Conservation (phyloP, 495 filamentous ascomycete species). For the Annulohypoxylon nitens region DNA sequence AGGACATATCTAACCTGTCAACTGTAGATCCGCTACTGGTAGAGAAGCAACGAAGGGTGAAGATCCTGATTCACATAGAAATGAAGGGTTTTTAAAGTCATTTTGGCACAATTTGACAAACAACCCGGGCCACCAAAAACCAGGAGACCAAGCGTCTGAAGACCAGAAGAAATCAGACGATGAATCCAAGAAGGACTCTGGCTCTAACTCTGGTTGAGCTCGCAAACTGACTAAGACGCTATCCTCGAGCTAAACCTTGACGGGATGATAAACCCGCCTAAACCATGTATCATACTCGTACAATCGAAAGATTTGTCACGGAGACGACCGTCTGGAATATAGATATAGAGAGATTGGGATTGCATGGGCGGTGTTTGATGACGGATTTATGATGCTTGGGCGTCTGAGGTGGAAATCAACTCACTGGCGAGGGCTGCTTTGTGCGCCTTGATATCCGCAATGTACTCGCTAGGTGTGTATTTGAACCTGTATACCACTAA, state of each 20-base stretch:
- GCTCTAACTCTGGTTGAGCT: constrained; percentile 59
- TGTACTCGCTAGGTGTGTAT: constrained; percentile 27
- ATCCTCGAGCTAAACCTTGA: background rate
- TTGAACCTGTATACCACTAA: constrained; percentile 35
- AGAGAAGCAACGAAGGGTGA: constrained; percentile 44
- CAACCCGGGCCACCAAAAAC: constrained; percentile 68
- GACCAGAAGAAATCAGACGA: constrained; percentile 55
- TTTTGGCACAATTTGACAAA: constrained; percentile 90
- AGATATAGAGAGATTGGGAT: constrained; percentile 44
- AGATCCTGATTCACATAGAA: constrained; percentile 67
- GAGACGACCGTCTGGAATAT: constrained; percentile 30
- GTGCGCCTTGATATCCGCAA: constrained; percentile 29
- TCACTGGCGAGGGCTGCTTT: constrained; percentile 36
- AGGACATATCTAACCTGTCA: constrained; percentile 13
- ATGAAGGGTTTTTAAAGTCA: constrained; percentile 87
- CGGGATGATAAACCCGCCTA: constrained; percentile 12
- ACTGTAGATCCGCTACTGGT: constrained; percentile 23
- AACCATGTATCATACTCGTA: constrained; percentile 41
- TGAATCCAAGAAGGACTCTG: constrained; percentile 71
- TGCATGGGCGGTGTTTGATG: constrained; percentile 45
- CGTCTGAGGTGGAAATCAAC: constrained; percentile 21
- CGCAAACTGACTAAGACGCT: background rate
- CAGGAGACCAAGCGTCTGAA: constrained; percentile 48
- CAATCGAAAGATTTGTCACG: constrained; percentile 18
- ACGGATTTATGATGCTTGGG: constrained; percentile 27